Evolutionary conservation across 139 green algal species (phyloP).

Genomic region (Spirogloea muscicola): DNA sequence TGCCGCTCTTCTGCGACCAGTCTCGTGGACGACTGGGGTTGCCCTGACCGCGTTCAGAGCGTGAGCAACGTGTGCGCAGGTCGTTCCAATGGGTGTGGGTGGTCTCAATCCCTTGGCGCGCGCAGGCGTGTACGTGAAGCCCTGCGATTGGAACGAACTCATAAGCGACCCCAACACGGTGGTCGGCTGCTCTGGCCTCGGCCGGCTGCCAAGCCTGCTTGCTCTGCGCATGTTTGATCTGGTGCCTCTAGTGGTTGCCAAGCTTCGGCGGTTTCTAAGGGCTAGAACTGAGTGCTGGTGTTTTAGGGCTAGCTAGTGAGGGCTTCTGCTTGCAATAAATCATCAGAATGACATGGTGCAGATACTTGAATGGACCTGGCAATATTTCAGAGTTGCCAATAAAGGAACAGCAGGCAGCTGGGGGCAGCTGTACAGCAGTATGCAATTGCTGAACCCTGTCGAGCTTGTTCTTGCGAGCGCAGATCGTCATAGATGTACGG

Average conservation of each 20-base stretch:
- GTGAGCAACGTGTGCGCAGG: not conserved
- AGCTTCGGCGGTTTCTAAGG: not conserved
- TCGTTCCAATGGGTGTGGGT: constrained; percentile 3
- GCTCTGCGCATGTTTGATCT: no score
- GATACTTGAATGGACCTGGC: not conserved
- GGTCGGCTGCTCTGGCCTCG: not conserved
- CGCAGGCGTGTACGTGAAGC: constrained; percentile 26
- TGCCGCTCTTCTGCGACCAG: not conserved
- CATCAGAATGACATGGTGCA: not conserved
- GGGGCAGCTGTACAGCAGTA: not conserved
- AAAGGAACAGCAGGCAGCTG: not conserved
- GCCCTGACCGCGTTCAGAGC: no score
- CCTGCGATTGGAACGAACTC: constrained; percentile 25
- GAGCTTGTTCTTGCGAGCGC: not conserved
- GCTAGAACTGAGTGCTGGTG: not conserved
- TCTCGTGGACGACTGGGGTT: no score
- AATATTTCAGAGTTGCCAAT: not conserved
- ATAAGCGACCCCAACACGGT: constrained; percentile 21
- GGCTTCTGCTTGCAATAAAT: not conserved
- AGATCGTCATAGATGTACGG: constrained; percentile 41
- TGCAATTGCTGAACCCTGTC: not conserved
- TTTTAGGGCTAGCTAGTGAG: not conserved
- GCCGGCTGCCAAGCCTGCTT: not conserved
- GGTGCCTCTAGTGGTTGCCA: no score
- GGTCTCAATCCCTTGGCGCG: not conserved